phyloP scores from a whole-genome alignment of 345 rosid genomes.

The Populus tremula region DNA sequence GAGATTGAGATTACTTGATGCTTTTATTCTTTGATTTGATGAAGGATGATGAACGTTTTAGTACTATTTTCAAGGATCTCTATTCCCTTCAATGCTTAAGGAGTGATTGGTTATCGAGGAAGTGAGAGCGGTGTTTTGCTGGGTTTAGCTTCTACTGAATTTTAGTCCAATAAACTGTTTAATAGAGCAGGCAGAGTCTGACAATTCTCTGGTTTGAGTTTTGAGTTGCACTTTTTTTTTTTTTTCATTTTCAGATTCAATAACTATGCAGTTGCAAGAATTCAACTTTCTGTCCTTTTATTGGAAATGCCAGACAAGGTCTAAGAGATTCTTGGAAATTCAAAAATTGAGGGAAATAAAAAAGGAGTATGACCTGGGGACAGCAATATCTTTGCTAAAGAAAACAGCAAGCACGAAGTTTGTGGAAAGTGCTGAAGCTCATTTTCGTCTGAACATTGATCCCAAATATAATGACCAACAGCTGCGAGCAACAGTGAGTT shows the following conservation, averaged over 20 bases:
- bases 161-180: conserved; percentile 3
- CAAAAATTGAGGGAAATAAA: conserved; percentile 89
- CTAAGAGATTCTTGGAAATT: conserved; percentile 97
- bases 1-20: not conserved
- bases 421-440: conserved; percentile 88
- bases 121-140: not conserved
- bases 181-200: not conserved
- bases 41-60: not conserved
- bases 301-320: conserved; percentile 70
- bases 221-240: not conserved
- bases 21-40: not conserved
- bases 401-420: conserved; percentile 65
- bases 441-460: conserved; percentile 93
- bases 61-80: not conserved
- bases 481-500: conserved; percentile 84
- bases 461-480: conserved; percentile 98
- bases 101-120: not conserved
- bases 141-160: not conserved
- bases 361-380: conserved; percentile 62
- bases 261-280: conserved; percentile 11
- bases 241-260: conserved; percentile 8
- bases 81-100: not conserved
- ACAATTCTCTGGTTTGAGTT: not conserved
- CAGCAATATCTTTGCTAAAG: conserved; percentile 81
- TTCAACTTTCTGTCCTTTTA: conserved; percentile 9